Base-by-base conservation (phyloP, 108 stramenopile species). In the Fistulifera solaris region DNA sequence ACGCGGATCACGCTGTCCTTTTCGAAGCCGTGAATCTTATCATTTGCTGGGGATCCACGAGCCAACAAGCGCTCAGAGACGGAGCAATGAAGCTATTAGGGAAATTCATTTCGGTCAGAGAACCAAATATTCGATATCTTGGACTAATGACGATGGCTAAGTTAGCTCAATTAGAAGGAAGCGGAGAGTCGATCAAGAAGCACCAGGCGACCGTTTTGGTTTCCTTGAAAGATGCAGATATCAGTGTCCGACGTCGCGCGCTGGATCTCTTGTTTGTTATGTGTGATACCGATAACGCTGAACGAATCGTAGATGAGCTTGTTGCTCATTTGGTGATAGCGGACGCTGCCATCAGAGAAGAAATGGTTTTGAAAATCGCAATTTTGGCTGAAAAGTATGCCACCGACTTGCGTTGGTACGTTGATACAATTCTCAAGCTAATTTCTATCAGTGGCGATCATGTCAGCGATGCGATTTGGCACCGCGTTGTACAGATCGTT, bases 321-420 rank as follows among this genome's bases (percentile, higher is more conserved):
- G 80, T 96, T 19, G 81, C 82, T 16, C 92, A 96, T 65, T 76
- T 97, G 55, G 78, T 72, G 2, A 55, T 83, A 54, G 94, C 94
- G 7, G 96, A 95, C 52, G 91, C 86, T 19, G 89, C 82, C 15
- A 95, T 97, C 60, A 68, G 93, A 38, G 95, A 94, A 61, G 95
- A 99, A 63, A 96, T 97, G 89, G 98, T 99, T 4, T 75, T 99
- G 19, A 96, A 96, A 66, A 96, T 99, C 58, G 98, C 98, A 31
- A 95, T 99, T 64, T 70, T 99, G 50, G 94, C 98, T 15, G 98
- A 99, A 63, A 94, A 94, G 59, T 99, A 91, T 73, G 91, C 98
- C 12, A 87, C 83, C 11, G 93, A 97, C 62, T 71, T 95, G 18
- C 73, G 85, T 50, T 96, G 97, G 97, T 98, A 98, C 62, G 94